Base-by-base conservation (phyloP, 2,329 filamentous ascomycete species). In the Talaromyces sp. region DNA sequence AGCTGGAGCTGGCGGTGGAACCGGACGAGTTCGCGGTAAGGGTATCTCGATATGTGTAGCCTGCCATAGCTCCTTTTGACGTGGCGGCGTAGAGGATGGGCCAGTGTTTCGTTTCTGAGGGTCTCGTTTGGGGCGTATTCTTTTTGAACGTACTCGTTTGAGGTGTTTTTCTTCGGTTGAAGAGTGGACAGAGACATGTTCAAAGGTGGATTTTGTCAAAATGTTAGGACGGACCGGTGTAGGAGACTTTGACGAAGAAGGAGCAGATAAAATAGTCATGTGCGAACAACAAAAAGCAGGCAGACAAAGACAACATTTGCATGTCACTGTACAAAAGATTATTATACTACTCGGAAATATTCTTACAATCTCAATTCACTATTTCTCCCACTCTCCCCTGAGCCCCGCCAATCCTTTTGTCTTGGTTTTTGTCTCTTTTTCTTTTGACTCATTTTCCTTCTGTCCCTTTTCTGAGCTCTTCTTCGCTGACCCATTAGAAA, bases 401-500 rank as follows among this genome's bases (percentile, higher is more conserved):
- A 76, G 63, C 1, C 72, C 74, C 61, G 73, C 72, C 50, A 78
- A 61, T 2, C 73, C 70, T 63, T 75, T 76, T 12, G 68, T 66
- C 33, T 64, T 33, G 40, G 18, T 31, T 55, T 42, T 40, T 28
- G 18, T 60, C 51, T 56, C 62, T 40, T 56, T 63, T 27, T n/a
- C 53, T 28, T 33, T 60, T 23, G 23, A 2, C 28, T 30, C 56
- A 40, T 31, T 61, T 27, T 27, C 33, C 4, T 53, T 58, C 53
- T 63, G 47, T 52, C 55, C 12, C 51, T 64, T 61, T 10, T 56
- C 50, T 59, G 58, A 30, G 23, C 47, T 28, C 56, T 55, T 16
- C 53, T 65, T 63, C 18, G 60, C 14, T 53, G 8, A 52, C 63
- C 73, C 73, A 75, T 9, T 65, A 66, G 23, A 23, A 7, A 70